phyloP scores from a whole-genome alignment of 805 yeast species.

The Metschnikowia henanensis region DNA sequence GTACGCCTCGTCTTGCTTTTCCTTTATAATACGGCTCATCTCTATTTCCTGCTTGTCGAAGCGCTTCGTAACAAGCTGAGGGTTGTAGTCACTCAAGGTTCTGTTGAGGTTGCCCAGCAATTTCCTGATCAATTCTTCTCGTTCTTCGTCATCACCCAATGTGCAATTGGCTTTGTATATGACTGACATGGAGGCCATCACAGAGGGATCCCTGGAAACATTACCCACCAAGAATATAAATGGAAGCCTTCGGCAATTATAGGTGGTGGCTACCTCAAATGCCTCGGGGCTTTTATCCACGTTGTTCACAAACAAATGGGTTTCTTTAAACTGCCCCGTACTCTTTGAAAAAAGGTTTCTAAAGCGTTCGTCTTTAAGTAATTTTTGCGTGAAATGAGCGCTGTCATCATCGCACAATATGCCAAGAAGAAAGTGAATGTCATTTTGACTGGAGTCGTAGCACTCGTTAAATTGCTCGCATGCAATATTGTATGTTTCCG shows the following conservation, averaged over 20 bases:
- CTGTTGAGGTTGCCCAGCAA: constrained; percentile 25
- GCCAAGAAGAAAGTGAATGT: constrained; percentile 35
- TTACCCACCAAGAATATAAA: constrained; percentile 40
- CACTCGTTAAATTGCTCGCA: constrained; percentile 28
- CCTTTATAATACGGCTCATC: constrained; percentile 36
- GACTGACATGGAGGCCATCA: constrained; percentile 41
- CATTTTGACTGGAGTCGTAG: constrained; percentile 28
- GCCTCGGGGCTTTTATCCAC: constrained; percentile 36
- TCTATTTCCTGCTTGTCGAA: constrained; percentile 44
- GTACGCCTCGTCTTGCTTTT: constrained; percentile 45
- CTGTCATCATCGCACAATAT: constrained; percentile 30
- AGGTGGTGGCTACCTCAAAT: constrained; percentile 35
- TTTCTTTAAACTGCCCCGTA: constrained; percentile 29
- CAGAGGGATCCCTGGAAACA: constrained; percentile 33
- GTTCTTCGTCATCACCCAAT: constrained; percentile 20
- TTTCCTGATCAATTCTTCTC: constrained; percentile 17
- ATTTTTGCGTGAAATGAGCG: constrained; percentile 17
- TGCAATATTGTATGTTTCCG: constrained; percentile 11
- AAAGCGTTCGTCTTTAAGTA: constrained; percentile 21
- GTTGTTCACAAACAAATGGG: constrained; percentile 31
- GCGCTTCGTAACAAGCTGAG: constrained; percentile 38
- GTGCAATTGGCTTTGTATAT: constrained; percentile 33
- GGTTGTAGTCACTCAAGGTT: constrained; percentile 30
- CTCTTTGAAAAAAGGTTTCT: constrained; percentile 18
- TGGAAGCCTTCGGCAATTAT: constrained; percentile 31